A percentile compares a stretch with the other conserved stretches of the same genome.
Evolutionary conservation across 441 rosid species (phyloP).

Genomic region (Pelargonium myrrhifolium): DNA sequence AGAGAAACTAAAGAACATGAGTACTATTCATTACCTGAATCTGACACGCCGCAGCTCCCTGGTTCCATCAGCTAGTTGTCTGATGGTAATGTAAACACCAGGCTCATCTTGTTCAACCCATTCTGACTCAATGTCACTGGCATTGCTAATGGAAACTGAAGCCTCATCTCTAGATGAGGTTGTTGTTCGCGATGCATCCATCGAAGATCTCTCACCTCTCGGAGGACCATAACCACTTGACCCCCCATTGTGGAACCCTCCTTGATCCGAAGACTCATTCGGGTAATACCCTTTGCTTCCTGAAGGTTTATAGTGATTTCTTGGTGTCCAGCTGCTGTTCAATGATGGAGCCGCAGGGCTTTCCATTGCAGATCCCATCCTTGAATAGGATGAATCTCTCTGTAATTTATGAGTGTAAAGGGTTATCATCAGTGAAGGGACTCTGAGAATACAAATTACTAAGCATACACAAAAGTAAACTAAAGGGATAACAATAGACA

Average conservation of each 20-base stretch:
- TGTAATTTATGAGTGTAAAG: conserved; percentile 17
- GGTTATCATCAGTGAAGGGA: too few species aligned
- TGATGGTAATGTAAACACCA: conserved; percentile 89
- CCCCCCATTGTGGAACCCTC: conserved; percentile 37
- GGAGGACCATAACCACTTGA: conserved; percentile 42
- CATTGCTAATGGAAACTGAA: conserved; percentile 73
- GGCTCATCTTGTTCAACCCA: conserved; percentile 95
- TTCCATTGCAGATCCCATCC: conserved; percentile 67
- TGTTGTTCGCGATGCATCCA: conserved; percentile 68
- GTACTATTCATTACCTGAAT: conserved; percentile 60
- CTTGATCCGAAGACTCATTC: conserved; percentile 33
- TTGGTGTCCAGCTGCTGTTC: conserved; percentile 65
- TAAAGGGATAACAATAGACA: too few species aligned
- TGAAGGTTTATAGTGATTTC: conserved; percentile 54
- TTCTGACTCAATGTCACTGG: conserved; percentile 84
- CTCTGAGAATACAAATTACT: too few species aligned
- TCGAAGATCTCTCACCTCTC: conserved; percentile 36
- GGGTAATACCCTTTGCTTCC: too few species aligned
- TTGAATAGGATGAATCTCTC: conserved; percentile 77
- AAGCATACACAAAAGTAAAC: too few species aligned
- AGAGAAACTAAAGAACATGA: neutral
- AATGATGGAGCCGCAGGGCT: conserved; percentile 49
- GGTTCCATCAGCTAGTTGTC: conserved; percentile 79
- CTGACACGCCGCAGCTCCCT: conserved; percentile 96
- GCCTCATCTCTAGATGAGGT: conserved; percentile 90